phyloP scores from a whole-genome alignment of 345 rosid species.

The Eucalyptus erythrocorys region DNA sequence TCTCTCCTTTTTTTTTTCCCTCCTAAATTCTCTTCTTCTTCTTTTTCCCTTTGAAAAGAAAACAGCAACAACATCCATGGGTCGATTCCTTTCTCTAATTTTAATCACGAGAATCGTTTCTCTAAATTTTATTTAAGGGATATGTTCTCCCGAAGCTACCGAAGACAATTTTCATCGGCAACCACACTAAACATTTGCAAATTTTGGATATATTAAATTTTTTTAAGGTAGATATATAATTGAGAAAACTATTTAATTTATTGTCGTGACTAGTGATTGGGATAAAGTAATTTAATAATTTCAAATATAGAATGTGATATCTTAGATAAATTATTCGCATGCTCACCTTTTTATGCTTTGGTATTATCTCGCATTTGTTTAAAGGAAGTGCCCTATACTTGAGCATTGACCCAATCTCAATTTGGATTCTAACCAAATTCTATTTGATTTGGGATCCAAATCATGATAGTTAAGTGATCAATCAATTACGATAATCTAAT shows the following conservation, averaged over 20 bases:
- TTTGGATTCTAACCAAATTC: background rate
- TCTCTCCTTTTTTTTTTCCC: background rate
- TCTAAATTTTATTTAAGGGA: background rate
- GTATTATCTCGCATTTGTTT: rapidly evolving
- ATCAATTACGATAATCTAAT: background rate
- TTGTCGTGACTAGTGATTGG: rapidly evolving
- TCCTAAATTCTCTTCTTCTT: no score
- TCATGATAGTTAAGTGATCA: background rate
- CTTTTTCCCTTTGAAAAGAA: background rate
- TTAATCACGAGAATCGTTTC: background rate
- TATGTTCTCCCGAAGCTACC: background rate
- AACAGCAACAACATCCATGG: background rate
- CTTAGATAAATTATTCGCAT: rapidly evolving
- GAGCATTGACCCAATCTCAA: rapidly evolving
- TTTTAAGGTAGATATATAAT: background rate
- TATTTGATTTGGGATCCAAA: background rate
- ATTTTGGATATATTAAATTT: background rate
- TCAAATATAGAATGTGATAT: rapidly evolving
- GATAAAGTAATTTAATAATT: rapidly evolving
- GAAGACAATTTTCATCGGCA: background rate
- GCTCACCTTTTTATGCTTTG: background rate
- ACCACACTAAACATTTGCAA: background rate
- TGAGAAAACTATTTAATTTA: background rate
- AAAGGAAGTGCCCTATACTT: background rate
- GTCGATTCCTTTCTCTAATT: background rate